Percentiles rank a stretch among this genome's conserved stretches.
These are phyloP conservation scores for Coccomyxa sp. DNA, from an alignment of 139 green algal species.

Conservation along the genomic window DNA sequence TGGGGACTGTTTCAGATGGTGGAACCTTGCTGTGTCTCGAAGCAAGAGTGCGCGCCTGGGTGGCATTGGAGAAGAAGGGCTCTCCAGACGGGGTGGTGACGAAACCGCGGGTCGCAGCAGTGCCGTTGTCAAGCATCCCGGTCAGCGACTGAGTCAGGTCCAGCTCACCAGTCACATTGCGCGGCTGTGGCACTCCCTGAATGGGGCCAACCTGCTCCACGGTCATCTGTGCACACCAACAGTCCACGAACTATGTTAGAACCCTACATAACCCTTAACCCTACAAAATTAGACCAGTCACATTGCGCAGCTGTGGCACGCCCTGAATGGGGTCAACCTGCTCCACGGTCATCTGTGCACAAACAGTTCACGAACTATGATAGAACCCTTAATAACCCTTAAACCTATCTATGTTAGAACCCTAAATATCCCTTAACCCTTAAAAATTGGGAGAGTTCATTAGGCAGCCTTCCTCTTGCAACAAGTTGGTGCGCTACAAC, in stretches of 20 bases:
- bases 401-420: no score
- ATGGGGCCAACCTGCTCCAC: constrained; percentile 3
- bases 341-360: constrained; percentile 2
- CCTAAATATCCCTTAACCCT: no score
- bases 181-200: background rate
- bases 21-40: no score
- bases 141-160: constrained; percentile 19
- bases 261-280: no score
- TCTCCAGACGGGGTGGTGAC: background rate
- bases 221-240: constrained; percentile 8
- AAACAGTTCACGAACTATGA: no score
- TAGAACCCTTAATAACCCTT: no score
- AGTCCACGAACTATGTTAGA: no score
- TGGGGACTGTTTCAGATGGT: no score
- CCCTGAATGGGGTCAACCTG: constrained; percentile 1
- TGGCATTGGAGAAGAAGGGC: background rate
- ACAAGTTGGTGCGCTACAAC: no score
- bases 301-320: background rate
- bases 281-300: no score
- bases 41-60: background rate
- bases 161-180: constrained; percentile 3
- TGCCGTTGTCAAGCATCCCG: constrained; percentile 3
- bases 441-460: no score
- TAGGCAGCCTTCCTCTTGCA: no score
- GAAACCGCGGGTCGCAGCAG: constrained; percentile 1